These are phyloP conservation scores for Eucalyptus decipiens DNA, from an alignment of 345 rosid genomes.

Conservation along the genomic window DNA sequence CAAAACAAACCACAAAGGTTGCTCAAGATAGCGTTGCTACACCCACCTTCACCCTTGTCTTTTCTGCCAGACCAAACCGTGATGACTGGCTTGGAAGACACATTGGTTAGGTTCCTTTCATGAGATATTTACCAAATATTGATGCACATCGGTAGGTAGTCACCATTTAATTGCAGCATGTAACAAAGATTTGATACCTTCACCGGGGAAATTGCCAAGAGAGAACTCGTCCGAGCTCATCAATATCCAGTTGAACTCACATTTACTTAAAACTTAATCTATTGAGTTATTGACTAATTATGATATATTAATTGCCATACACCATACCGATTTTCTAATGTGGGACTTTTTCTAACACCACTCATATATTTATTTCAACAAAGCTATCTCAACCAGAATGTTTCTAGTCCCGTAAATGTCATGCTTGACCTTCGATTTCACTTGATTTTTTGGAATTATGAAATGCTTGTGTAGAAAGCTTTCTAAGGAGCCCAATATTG, in stretches of 20 bases:
- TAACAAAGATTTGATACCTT: background rate
- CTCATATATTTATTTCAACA: background rate
- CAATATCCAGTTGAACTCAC: background rate
- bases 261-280: background rate
- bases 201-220: background rate
- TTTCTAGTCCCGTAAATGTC: background rate
- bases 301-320: background rate
- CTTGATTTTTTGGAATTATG: background rate
- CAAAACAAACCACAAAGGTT: background rate
- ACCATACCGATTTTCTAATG: background rate
- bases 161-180: background rate
- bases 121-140: background rate
- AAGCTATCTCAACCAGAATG: background rate
- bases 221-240: background rate
- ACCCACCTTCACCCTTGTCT: background rate
- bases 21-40: background rate
- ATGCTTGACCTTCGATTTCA: background rate
- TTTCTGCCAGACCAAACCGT: background rate
- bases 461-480: background rate
- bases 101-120: background rate
- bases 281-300: background rate
- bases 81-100: background rate
- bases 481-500: background rate
- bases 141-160: background rate
- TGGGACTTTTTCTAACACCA: background rate